Percentiles rank a stretch among this genome's conserved stretches.
Evolutionary conservation across 2,329 filamentous ascomycete genomes (phyloP).

Genomic region (Fusarium verticillioides): DNA sequence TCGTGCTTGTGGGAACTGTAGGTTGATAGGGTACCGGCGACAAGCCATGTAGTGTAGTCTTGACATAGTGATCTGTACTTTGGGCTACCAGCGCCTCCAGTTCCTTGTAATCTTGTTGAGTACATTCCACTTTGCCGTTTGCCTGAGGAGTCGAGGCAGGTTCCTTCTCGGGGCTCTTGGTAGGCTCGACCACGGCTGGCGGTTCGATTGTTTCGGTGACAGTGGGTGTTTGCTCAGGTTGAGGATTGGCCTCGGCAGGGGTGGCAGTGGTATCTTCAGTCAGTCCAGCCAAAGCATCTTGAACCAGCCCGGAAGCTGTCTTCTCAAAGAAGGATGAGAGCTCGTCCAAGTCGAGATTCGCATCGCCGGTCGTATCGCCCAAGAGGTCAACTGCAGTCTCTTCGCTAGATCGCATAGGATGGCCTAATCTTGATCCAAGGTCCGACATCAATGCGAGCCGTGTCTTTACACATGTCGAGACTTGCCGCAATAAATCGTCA

Average conservation of each 20-base stretch:
- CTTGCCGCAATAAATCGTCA: conserved; percentile 52
- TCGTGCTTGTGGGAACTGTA: conserved; percentile 54
- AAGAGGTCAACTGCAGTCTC: conserved; percentile 43
- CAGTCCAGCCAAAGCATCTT: conserved; percentile 54
- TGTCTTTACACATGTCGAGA: conserved; percentile 48
- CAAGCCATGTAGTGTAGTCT: conserved; percentile 56
- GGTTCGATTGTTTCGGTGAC: conserved; percentile 38
- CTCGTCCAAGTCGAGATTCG: conserved; percentile 54
- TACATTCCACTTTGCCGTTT: conserved; percentile 47
- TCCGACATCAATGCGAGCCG: conserved; percentile 50
- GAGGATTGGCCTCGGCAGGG: conserved; percentile 22
- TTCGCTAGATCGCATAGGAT: conserved; percentile 49
- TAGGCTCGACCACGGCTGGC: conserved; percentile 22
- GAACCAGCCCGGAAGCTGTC: conserved; percentile 54
- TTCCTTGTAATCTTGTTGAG: conserved; percentile 55
- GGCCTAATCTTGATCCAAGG: conserved; percentile 50
- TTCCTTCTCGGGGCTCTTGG: conserved; percentile 43
- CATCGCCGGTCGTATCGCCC: conserved; percentile 44
- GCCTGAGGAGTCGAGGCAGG: conserved; percentile 40
- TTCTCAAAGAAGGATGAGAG: conserved; percentile 57
- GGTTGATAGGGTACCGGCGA: conserved; percentile 57
- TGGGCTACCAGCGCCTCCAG: conserved; percentile 57
- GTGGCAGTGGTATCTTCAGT: conserved; percentile 41
- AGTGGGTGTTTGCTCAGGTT: conserved; percentile 25
- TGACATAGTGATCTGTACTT: conserved; percentile 58